Evolutionary conservation across 805 yeast genomes (phyloP).

Genomic region (Saccharomycopsis sp.): DNA sequence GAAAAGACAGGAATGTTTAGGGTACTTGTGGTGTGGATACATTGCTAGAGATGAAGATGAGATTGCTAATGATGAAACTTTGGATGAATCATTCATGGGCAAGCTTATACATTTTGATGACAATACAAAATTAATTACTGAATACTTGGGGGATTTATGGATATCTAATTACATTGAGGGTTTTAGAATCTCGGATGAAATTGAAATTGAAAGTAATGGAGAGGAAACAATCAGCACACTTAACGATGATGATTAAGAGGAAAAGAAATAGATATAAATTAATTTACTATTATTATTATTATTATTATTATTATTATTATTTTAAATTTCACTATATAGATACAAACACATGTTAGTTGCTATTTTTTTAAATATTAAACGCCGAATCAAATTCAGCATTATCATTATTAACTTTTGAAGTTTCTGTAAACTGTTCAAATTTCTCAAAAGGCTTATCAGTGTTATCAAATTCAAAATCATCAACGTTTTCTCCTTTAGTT

Average conservation of each 20-base stretch:
- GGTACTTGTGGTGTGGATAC: conserved; percentile 43
- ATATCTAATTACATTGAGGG: conserved; percentile 17
- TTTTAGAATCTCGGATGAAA: conserved; percentile 9
- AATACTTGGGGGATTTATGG: conserved; percentile 28
- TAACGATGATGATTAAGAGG: not conserved
- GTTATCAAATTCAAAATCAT: conserved; percentile 15
- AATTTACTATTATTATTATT: not conserved
- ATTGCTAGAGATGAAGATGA: conserved; percentile 9
- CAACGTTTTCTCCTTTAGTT: conserved; percentile 6
- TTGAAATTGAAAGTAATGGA: conserved; percentile 1
- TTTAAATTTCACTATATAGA: not conserved
- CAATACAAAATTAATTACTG: conserved; percentile 23
- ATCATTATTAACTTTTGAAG: conserved; percentile 10
- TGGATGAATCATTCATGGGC: conserved; percentile 21
- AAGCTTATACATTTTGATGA: conserved; percentile 24
- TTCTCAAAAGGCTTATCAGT: conserved; percentile 2
- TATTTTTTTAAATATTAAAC: conserved; percentile 10
- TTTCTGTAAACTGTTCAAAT: conserved; percentile 8
- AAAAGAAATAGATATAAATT: not conserved
- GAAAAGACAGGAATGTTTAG: conserved; percentile 30
- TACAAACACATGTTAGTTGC: not conserved
- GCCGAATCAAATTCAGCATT: conserved; percentile 22
- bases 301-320: not conserved
- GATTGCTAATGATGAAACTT: not conserved
- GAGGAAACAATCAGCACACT: not conserved